Percentiles rank a stretch among this genome's conserved stretches.
Conservation (phyloP, 768 basidiomycete genomes). For the Trichaptum fuscoviolaceum region DNA sequence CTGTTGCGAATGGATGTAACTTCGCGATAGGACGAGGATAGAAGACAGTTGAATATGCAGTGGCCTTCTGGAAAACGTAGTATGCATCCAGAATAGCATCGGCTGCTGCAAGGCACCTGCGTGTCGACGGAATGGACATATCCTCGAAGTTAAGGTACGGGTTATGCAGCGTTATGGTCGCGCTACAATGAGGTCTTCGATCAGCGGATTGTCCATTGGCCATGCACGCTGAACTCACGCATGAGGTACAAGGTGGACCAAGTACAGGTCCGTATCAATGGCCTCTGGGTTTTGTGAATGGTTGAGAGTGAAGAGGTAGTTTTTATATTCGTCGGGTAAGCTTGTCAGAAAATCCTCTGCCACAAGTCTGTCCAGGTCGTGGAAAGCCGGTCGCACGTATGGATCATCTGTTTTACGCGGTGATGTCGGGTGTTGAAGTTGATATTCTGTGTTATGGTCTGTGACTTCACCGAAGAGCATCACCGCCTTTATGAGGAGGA, state of each 20-base stretch:
- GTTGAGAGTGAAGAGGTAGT: constrained; percentile 15
- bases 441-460: constrained; percentile 76
- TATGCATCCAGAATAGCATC: constrained; percentile 69
- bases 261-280: constrained; percentile 67
- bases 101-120: constrained; percentile 71
- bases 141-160: constrained; percentile 75
- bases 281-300: constrained; percentile 41
- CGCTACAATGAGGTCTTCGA: constrained; percentile 37
- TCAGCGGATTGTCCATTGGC: constrained; percentile 13
- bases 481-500: constrained; percentile 74
- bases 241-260: constrained; percentile 83
- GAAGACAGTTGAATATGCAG: constrained; percentile 18
- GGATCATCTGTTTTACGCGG: constrained; percentile 73
- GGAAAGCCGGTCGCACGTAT: constrained; percentile 60
- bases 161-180: constrained; percentile 83
- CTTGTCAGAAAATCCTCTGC: constrained; percentile 62
- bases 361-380: constrained; percentile 65
- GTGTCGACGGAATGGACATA: constrained; percentile 57
- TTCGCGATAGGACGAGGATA: constrained; percentile 78
- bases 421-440: constrained; percentile 58
- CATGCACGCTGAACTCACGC: constrained; percentile 48
- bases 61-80: constrained; percentile 32
- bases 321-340: constrained; percentile 63
- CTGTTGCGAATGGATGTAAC: constrained; percentile 78
- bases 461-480: constrained; percentile 86